phyloP scores from a whole-genome alignment of 257 asterid species.

The Fraxinus cuspidata region DNA sequence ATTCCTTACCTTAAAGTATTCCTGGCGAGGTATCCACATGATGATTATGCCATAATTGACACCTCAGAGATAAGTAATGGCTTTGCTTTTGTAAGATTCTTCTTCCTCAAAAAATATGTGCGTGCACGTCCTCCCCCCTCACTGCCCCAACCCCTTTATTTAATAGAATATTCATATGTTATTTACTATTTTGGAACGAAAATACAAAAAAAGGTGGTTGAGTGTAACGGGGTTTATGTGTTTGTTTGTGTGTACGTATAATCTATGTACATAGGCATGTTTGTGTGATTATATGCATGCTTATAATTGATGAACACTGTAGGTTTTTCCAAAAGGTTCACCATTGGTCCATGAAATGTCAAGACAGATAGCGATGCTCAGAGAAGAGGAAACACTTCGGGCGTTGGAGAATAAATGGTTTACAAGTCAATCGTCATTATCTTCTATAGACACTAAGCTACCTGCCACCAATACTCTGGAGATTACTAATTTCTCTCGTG shows the following conservation, averaged over 20 bases:
- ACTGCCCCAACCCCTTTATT: too few relatives aligned
- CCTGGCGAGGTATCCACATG: constrained; percentile 29
- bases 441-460: constrained; percentile 7
- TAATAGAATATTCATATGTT: too few relatives aligned
- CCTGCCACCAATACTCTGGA: constrained; percentile 16
- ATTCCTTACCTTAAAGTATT: constrained; percentile 41
- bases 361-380: constrained; percentile 34
- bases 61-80: constrained; percentile 33
- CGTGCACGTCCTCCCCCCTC: neutral
- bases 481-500: constrained; percentile 25
- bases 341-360: constrained; percentile 41
- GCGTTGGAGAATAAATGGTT: constrained; percentile 43
- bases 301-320: neutral
- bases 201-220: neutral
- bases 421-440: constrained; percentile 1
- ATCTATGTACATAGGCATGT: too few relatives aligned
- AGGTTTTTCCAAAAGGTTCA: constrained; percentile 47
- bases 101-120: neutral
- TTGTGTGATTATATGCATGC: neutral
- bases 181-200: neutral
- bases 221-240: neutral
- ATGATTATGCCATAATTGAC: constrained; percentile 30
- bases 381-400: constrained; percentile 39
- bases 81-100: constrained; percentile 44
- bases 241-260: neutral